Base-by-base conservation (phyloP, 345 rosid genomes). In the Adansonia digitata region DNA sequence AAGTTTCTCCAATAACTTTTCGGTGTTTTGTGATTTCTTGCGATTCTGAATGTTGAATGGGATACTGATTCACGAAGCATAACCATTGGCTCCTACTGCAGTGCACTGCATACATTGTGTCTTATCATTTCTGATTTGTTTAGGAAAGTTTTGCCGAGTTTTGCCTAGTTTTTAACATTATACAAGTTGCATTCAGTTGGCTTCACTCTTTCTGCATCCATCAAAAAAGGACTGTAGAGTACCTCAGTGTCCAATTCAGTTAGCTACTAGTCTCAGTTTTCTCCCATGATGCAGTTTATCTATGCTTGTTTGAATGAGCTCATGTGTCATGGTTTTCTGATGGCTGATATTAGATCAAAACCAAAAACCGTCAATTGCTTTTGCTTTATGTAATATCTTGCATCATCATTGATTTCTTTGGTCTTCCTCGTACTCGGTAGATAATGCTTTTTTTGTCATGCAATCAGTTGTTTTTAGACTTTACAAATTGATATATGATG, bases 81-180 rank as follows among this genome's bases (percentile, higher is more conserved):
- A n/a, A 22, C 22, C 35, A 15, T 12, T 42, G 37, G 52, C 10
- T 12, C 37, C 1, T 17, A 15, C 68, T 29, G 51, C 35, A 42
- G 42, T 22, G 1, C 24, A 14, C 18, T 48, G 20, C 26, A 48
- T 48, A 48, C 39, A 48, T 48, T 48, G 26, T 42, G 9, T 65
- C 5, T 65, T 42, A 6, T 43, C 71, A 42, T 66, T 22, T 13
- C 26, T 17, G n/a, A 42, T 65, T 0, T 20, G 52, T 67, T 43
- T 48, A 22, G 4, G 34, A 22, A 27, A 69, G 26, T 48, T 3
- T 13, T n/a, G 46, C 7, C 2, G 5, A 24, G 5, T 66, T n/a
- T 52, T 71, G 7, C 62, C 6, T 26, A 4, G 59, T 69, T 29
- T 69, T 69, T 59, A 69, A 10, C 73, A 49, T 48, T 69, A 48